Percentiles rank a stretch among this genome's conserved stretches.
These are phyloP conservation scores for Saccharomycopsis hybrid DNA, from an alignment of 1,139 yeast genomes.

Conservation along the genomic window DNA sequence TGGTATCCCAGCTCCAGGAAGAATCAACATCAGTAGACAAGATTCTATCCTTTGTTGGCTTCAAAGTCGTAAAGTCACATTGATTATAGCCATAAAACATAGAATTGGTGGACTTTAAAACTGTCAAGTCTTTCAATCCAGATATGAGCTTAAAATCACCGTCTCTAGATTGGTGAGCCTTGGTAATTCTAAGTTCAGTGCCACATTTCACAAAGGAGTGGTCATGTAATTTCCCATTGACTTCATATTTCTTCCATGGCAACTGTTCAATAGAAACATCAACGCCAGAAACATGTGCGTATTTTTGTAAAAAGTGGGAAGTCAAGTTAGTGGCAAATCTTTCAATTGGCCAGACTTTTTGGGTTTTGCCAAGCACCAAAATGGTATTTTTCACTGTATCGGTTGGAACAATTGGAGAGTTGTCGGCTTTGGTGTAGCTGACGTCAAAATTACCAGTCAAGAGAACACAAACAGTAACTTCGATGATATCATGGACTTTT, in stretches of 20 bases:
- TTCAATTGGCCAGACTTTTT: constrained; percentile 85
- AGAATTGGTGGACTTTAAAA: constrained; percentile 88
- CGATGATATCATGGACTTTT: constrained; percentile 69
- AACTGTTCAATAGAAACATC: constrained; percentile 62
- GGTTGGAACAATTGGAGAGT: constrained; percentile 84
- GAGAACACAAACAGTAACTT: constrained; percentile 72
- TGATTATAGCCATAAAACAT: constrained; percentile 82
- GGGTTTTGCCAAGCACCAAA: constrained; percentile 70
- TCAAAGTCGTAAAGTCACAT: constrained; percentile 83
- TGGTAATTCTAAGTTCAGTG: constrained; percentile 63
- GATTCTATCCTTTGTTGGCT: constrained; percentile 78
- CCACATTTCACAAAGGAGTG: constrained; percentile 86
- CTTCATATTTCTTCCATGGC: constrained; percentile 72
- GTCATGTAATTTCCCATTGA: constrained; percentile 66
- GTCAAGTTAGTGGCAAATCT: constrained; percentile 82
- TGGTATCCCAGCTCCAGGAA: constrained; percentile 58
- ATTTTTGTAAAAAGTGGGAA: constrained; percentile 69
- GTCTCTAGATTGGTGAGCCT: constrained; percentile 40
- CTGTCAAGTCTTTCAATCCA: constrained; percentile 76
- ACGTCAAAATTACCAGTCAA: constrained; percentile 71
- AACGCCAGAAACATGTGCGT: constrained; percentile 67
- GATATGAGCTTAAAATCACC: constrained; percentile 55
- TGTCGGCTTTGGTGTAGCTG: constrained; percentile 83
- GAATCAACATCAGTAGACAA: constrained; percentile 84
- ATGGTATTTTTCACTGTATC: constrained; percentile 91